phyloP scores from a whole-genome alignment of 345 rosid species.

The Syzygium grande region DNA sequence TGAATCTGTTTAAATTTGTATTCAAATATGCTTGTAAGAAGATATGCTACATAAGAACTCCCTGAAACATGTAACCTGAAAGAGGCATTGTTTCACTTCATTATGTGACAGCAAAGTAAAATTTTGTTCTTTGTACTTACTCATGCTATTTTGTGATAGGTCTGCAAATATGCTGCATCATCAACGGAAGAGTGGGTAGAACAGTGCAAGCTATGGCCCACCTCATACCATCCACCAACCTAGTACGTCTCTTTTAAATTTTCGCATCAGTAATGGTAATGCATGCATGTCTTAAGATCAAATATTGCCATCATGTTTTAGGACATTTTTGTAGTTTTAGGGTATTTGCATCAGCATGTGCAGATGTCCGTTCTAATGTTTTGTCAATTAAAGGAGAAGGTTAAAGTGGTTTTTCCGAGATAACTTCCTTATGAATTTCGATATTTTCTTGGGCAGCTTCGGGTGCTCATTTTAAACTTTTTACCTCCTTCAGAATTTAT shows the following conservation, averaged over 20 bases:
- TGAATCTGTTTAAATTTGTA: background rate
- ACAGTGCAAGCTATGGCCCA: conserved; percentile 92
- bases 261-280: background rate
- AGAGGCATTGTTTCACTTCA: background rate
- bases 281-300: background rate
- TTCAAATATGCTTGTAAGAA: background rate
- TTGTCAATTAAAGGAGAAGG: background rate
- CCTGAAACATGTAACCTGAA: background rate
- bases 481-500: background rate
- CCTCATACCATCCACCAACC: conserved; percentile 87
- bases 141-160: conserved; percentile 25
- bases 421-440: background rate
- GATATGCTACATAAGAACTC: background rate
- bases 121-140: background rate
- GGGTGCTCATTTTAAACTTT: background rate
- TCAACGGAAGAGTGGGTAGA: conserved; percentile 87
- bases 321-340: background rate
- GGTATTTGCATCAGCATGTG: background rate
- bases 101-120: background rate
- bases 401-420: background rate
- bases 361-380: background rate
- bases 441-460: background rate
- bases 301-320: background rate
- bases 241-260: conserved; percentile 40
- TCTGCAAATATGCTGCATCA: conserved; percentile 58